phyloP scores from a whole-genome alignment of 2,329 filamentous ascomycete species.

The Ascochyta rabiei region DNA sequence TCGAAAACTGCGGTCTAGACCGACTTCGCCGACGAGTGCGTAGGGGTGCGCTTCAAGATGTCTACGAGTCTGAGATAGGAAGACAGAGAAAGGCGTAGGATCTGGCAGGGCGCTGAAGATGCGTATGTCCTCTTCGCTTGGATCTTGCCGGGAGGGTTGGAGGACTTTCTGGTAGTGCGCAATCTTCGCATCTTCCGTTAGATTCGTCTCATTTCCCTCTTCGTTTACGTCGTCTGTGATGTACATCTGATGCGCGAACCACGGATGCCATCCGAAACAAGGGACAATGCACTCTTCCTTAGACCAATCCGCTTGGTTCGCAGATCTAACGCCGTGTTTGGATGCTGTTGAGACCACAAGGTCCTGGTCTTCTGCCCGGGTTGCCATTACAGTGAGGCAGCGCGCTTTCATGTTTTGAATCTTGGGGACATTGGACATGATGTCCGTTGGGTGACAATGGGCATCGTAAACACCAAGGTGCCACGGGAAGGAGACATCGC shows the following conservation, averaged over 20 bases:
- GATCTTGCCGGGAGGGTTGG: constrained; percentile 49
- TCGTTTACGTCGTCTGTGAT: constrained; percentile 47
- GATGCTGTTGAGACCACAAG: constrained; percentile 69
- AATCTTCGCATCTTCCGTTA: constrained; percentile 54
- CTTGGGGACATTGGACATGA: constrained; percentile 64
- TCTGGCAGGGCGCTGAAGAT: constrained; percentile 60
- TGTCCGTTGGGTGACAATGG: constrained; percentile 85
- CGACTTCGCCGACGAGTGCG: constrained; percentile 77
- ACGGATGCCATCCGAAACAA: constrained; percentile 87
- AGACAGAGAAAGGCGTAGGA: constrained; percentile 64
- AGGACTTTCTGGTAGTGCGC: constrained; percentile 72
- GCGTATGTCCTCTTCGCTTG: constrained; percentile 48
- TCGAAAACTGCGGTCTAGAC: constrained; percentile 77
- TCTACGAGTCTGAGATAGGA: constrained; percentile 61
- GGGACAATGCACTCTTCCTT: constrained; percentile 62
- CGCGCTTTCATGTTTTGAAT: constrained; percentile 71
- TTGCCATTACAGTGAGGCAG: constrained; percentile 76
- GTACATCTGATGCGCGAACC: constrained; percentile 81
- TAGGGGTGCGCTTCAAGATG: constrained; percentile 64
- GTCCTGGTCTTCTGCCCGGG: constrained; percentile 74
- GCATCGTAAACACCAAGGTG: constrained; percentile 74
- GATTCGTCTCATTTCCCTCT: constrained; percentile 14
- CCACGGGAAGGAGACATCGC: constrained; percentile 64
- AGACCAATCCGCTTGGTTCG: constrained; percentile 32
- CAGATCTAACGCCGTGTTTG: constrained; percentile 55